A percentile compares a stretch with the other conserved stretches of the same genome.
phyloP scores from a whole-genome alignment of 2,329 filamentous ascomycete species.

The Aspergillus texensis region DNA sequence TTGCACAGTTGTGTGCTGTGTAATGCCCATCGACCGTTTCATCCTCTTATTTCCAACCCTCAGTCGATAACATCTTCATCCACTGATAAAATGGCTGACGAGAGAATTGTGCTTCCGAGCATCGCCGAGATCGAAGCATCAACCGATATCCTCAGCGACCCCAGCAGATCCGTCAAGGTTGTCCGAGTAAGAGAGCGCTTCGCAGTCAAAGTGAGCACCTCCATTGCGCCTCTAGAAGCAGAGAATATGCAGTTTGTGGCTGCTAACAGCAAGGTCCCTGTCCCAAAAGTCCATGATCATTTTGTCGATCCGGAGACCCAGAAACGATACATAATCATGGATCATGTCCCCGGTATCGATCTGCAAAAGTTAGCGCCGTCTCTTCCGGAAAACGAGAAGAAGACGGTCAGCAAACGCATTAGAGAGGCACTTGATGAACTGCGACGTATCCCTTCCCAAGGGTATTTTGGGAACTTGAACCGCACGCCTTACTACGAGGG shows the following conservation, averaged over 20 bases:
- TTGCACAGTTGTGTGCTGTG: no score
- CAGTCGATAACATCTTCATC: no score
- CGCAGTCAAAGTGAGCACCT: conserved; percentile 21
- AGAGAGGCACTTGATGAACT: conserved; percentile 14
- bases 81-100: no score
- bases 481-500: conserved; percentile 19
- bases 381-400: conserved; percentile 14
- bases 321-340: conserved; percentile 22
- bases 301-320: conserved; percentile 16
- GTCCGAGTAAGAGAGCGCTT: conserved; percentile 23
- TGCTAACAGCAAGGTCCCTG: conserved; percentile 17
- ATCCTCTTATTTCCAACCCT: no score
- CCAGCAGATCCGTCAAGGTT: conserved; percentile 18
- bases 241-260: conserved; percentile 24
- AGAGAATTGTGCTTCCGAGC: conserved; percentile 10
- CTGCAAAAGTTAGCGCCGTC: conserved; percentile 16
- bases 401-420: conserved; percentile 13
- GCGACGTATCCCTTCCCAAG: conserved; percentile 16
- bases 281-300: conserved; percentile 15
- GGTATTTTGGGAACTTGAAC: conserved; percentile 21
- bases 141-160: conserved; percentile 19
- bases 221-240: conserved; percentile 19
- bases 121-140: conserved; percentile 24
- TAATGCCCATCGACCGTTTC: no score
- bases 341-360: conserved; percentile 17